Evolutionary conservation across 495 filamentous ascomycete species (phyloP).

Genomic region (Xylaria intraflava): DNA sequence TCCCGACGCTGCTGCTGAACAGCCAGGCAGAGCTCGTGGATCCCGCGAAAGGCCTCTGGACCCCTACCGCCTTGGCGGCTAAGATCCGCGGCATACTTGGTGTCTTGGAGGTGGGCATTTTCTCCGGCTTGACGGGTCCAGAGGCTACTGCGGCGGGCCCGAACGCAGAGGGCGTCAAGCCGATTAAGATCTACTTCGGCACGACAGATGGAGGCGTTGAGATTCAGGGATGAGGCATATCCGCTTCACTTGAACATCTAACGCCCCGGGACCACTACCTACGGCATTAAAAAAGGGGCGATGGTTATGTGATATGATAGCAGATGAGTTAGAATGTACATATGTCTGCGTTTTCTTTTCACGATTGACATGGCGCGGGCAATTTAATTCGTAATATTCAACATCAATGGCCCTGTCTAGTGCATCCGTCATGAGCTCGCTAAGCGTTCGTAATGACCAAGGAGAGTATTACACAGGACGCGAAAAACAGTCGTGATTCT

Average conservation of each 20-base stretch:
- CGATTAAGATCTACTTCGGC: conserved; percentile 90
- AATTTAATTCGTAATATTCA: background rate
- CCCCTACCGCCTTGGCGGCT: conserved; percentile 63
- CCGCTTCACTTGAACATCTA: background rate
- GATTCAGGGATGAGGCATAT: conserved; percentile 14
- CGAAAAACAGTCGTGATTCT: conserved; percentile 21
- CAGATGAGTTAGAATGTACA: background rate
- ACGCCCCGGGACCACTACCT: background rate
- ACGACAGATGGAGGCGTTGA: conserved; percentile 71
- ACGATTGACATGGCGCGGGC: background rate
- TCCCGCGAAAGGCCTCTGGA: conserved; percentile 57
- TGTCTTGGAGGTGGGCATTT: conserved; percentile 87
- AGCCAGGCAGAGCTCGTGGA: conserved; percentile 53
- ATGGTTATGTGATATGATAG: background rate
- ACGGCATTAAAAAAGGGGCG: background rate
- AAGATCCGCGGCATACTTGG: conserved; percentile 76
- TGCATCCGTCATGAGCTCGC: conserved; percentile 6
- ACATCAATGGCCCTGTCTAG: background rate
- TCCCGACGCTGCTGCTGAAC: conserved; percentile 59
- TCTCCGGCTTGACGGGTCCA: conserved; percentile 68
- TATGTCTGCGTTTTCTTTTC: conserved; percentile 17
- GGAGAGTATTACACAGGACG: conserved; percentile 23
- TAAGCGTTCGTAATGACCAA: conserved; percentile 8
- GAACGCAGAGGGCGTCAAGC: conserved; percentile 72
- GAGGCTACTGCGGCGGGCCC: conserved; percentile 53